Evolutionary conservation across 768 basidiomycete species (phyloP), one percentile per base, ranked within the genome.

Genomic region (Nevesoporus exiguus): DNA sequence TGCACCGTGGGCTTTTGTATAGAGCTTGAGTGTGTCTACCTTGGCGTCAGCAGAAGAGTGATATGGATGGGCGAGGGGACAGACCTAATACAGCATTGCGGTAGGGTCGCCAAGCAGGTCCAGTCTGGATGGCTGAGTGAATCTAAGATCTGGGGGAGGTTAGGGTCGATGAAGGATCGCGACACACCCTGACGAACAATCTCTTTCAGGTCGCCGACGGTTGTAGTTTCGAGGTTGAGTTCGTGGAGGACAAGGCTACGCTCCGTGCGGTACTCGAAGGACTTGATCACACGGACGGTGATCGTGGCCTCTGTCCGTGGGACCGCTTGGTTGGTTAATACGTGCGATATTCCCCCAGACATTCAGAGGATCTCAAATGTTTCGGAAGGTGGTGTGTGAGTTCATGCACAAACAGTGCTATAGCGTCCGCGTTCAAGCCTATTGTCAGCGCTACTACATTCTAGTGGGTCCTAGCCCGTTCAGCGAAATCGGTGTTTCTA

Each of bases 271-370:
- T 84, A 98, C 66, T 84, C 85, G 69, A 99, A 96, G 19, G 91
- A 93, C 68, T 99, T 99, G 75, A 99, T 91, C 57, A 98, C 80
- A 30, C 96, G 85, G 46, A 98, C 71, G 7, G 96, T 98, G 53
- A 98, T 73, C 5, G 92, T 93, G 21, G 93, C 92, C 56, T 84
- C 77, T 3, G 87, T 86, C 61, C 74, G 79, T 10, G 92, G 88
- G 3, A 79, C 76, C 27, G 83, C 76, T 49, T 80, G 74, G 72
- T 87, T 93, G 40, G 85, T 85, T 39, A 85, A 76, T 31, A 71
- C 62, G 51, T 78, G 75, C 46, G 74, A 73, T 60, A 73, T 71
- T 53, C 66, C 68, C 41, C 59, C 63, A 13, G 68, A 61, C 74
- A 74, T 74, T 54, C 29, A 33, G 44, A 39, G n/a, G 25, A 10